These are phyloP conservation scores for Xylaria sp. DNA, from an alignment of 2,329 filamentous ascomycete species.

Conservation along the genomic window DNA sequence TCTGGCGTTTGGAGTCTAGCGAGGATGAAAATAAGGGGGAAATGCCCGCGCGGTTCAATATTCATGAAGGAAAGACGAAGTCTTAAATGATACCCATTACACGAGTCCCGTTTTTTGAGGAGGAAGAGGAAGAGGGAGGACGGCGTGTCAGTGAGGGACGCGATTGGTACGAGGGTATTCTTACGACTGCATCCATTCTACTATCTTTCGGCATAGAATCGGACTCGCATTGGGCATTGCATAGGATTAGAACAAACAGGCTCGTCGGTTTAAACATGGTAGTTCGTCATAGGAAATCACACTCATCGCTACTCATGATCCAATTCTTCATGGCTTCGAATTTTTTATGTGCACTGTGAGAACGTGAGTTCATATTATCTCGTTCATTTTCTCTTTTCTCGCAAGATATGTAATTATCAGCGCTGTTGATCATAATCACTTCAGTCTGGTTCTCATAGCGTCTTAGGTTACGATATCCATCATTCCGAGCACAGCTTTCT, in stretches of 20 bases:
- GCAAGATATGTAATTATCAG: not conserved
- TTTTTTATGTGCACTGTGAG: not conserved
- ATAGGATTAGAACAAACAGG: conserved; percentile 23
- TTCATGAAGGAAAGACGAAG: conserved; percentile 7
- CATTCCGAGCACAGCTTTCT: not conserved
- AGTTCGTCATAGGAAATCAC: conserved; percentile 9
- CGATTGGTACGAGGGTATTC: conserved; percentile 13
- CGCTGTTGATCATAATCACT: not conserved
- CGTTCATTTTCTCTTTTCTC: not conserved
- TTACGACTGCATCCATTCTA: conserved; percentile 12
- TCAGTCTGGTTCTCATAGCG: not conserved
- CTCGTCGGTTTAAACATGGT: conserved; percentile 7
- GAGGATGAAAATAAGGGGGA: not conserved
- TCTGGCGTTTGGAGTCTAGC: conserved; percentile 23
- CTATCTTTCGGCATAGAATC: conserved; percentile 29
- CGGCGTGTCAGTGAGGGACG: not conserved
- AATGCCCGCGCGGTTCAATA: conserved; percentile 20
- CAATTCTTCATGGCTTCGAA: not conserved
- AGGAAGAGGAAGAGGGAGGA: not conserved
- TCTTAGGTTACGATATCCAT: not conserved
- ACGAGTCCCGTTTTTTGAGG: conserved; percentile 18
- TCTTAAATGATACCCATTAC: conserved; percentile 33
- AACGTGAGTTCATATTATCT: not conserved
- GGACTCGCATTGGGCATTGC: conserved; percentile 28
- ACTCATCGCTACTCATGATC: conserved; percentile 7